Evolutionary conservation across 768 basidiomycete species (phyloP), one percentile per base, ranked within the genome.

Genomic region (Hebeloma cylindrosporum): DNA sequence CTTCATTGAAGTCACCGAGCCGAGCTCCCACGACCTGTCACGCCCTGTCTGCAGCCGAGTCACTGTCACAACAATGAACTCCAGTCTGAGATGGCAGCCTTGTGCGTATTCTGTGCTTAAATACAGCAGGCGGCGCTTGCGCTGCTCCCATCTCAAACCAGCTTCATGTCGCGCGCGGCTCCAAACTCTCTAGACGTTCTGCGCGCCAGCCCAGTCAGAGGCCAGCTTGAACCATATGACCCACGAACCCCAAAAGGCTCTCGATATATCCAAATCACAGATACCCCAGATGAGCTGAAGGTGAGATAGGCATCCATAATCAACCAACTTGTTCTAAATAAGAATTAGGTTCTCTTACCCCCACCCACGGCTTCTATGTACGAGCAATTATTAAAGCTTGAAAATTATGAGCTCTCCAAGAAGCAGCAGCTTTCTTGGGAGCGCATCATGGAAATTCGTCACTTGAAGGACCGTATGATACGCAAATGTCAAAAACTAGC

Each of bases 391-490:
- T 69, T 88, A 31, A 77, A 77, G 53, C 68, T 79, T 29, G 86
- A 88, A 62, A 63, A 66, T 4, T 65, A 67, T 20, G 86, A 88
- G 57, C 74, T 88, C 16, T 69, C 70, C 30, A 82, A 78, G 62
- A 77, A 78, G 45, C 68, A 67, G 3, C 57, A 66, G 25, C 71
- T 82, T 16, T 76, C 78, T 46, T 87, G 83, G 84, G 77, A 83
- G 36, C 78, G 80, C 50, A 75, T 88, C 56, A 69, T 85, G 50
- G 76, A 86, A 60, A 84, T 88, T 36, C 83, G 85, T 10, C 85
- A 80, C 51, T 71, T 88, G 56, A 88, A 88, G 68, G 85, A 88
- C 60, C 77, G 86, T 47, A 86, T 88, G 85, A 80, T 87, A 50
- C 82, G 85, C 62, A 88, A 88, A 57, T 87, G 83, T 59, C 79